Evolutionary conservation across 164 flowering plant genomes (phyloP), one percentile per base, ranked within the genome.

Genomic region (Tetrastigma voinierianum): DNA sequence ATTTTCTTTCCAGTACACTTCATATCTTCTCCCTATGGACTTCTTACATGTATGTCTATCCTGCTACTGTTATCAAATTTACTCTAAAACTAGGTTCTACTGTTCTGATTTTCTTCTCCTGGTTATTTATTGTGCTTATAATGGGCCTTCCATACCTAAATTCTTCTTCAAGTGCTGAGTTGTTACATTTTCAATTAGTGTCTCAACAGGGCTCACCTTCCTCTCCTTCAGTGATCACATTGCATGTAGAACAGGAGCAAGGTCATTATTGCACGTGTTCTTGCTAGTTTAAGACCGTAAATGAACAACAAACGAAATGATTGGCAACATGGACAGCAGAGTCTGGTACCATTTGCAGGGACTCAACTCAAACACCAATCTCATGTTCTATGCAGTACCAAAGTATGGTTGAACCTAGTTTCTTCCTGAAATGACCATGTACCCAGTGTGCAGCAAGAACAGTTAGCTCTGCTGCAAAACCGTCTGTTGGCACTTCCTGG

Each of bases 221-320:
- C 10, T 48, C 80, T 57, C 44, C 74, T 11, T 59, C 64, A 11
- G 46, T 48, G n/a, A 44, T 32, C 74, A 46, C 78, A 70, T 62
- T 61, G 77, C 57, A 64, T 56, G 84, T 82, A 56, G 88, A 84
- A 70, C 90, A 79, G 57, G 86, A 86, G 60, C 88, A 84, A n/a
- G 69, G 85, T 80, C 21, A 66, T 72, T 45, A 75, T 84, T 62
- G 87, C 84, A 60, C 86, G 86, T n/a, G 54, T 66, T 53, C 85
- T 83, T 55, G 67, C 82, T 17, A 67, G 75, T 51, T 61, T 83
- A 53, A 70, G 62, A 18, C 80, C 76, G 80, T 19, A 80, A 74
- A 43, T 51, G 43, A 78, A 47, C 51, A 68, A 71, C 17, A 10
- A 49, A 69, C n/a, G n/a, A 72, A 73, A 64, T 48, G 69, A 73